Evolutionary conservation across 148 eudicot species (phyloP).

Genomic region (Cornus kousa): DNA sequence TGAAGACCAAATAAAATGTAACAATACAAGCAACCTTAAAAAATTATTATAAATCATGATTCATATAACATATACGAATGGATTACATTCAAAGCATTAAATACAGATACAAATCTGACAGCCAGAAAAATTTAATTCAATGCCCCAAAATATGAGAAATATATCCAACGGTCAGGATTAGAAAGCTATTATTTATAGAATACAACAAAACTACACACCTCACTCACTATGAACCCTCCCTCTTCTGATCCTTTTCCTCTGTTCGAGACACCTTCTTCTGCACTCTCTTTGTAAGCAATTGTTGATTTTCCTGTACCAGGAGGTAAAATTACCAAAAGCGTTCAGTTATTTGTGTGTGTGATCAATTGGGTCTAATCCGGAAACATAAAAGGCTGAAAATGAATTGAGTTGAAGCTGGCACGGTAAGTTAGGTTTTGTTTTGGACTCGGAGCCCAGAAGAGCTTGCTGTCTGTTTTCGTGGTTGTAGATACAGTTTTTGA

Average conservation of each 20-base stretch:
- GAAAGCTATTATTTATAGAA: no score
- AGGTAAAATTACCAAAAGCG: background rate
- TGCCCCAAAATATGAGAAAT: background rate
- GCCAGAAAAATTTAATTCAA: no score
- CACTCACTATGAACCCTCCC: background rate
- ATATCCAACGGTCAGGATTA: background rate
- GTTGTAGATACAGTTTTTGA: constrained; percentile 10
- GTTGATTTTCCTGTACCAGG: background rate
- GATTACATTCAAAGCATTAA: no score
- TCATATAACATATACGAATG: no score
- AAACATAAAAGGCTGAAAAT: background rate
- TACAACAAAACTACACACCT: background rate
- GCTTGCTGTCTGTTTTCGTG: background rate
- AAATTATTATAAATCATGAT: no score
- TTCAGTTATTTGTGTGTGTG: background rate
- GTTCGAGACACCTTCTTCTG: background rate
- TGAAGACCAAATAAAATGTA: no score
- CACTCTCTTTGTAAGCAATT: background rate
- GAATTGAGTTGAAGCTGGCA: constrained; percentile 8
- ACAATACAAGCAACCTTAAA: no score
- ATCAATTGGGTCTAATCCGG: constrained; percentile 1
- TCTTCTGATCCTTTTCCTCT: background rate
- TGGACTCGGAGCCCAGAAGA: background rate
- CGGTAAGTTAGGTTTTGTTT: constrained; percentile 28
- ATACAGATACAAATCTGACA: no score